phyloP scores from a whole-genome alignment of 2,329 filamentous ascomycete species.

The Escovopsis sp. region DNA sequence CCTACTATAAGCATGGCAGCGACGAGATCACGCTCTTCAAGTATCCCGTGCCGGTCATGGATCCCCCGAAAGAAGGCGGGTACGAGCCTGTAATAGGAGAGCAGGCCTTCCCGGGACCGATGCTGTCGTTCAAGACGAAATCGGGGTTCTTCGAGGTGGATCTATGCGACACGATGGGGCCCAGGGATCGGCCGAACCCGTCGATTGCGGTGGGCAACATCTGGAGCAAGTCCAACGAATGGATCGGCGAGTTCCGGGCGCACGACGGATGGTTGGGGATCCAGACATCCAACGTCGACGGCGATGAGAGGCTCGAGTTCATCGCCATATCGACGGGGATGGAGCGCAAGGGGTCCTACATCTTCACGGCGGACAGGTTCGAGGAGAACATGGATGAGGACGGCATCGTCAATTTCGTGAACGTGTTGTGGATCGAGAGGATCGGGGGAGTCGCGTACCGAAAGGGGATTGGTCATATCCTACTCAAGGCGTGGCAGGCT shows the following conservation, averaged over 20 bases:
- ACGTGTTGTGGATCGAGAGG: slow-evolving; percentile 31
- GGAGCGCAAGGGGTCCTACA: slow-evolving; percentile 27
- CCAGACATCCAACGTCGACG: slow-evolving; percentile 31
- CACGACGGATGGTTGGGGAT: slow-evolving; percentile 31
- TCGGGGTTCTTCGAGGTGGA: slow-evolving; percentile 27
- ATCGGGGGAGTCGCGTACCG: slow-evolving; percentile 28
- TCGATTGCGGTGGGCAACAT: slow-evolving; percentile 29
- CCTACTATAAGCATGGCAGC: slow-evolving; percentile 25
- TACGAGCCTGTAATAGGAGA: slow-evolving; percentile 18
- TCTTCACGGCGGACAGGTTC: slow-evolving; percentile 25
- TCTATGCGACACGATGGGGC: slow-evolving; percentile 21
- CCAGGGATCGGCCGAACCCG: slow-evolving; percentile 22
- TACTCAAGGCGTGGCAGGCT: slow-evolving; percentile 26
- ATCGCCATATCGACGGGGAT: slow-evolving; percentile 26
- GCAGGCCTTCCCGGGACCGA: slow-evolving; percentile 21
- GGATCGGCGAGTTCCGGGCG: slow-evolving; percentile 28
- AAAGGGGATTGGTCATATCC: slow-evolving; percentile 27
- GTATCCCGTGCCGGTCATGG: slow-evolving; percentile 27
- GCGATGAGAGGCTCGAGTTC: slow-evolving; percentile 29
- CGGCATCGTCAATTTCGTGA: slow-evolving; percentile 29
- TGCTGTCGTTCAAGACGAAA: slow-evolving; percentile 26
- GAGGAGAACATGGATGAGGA: slow-evolving; percentile 27
- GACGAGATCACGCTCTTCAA: slow-evolving; percentile 25
- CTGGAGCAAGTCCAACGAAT: slow-evolving; percentile 20
- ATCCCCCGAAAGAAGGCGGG: slow-evolving; percentile 15